A percentile compares a stretch with the other conserved stretches of the same genome.
phyloP scores from a whole-genome alignment of 768 basidiomycete genomes.

The Suillus ampliporus region DNA sequence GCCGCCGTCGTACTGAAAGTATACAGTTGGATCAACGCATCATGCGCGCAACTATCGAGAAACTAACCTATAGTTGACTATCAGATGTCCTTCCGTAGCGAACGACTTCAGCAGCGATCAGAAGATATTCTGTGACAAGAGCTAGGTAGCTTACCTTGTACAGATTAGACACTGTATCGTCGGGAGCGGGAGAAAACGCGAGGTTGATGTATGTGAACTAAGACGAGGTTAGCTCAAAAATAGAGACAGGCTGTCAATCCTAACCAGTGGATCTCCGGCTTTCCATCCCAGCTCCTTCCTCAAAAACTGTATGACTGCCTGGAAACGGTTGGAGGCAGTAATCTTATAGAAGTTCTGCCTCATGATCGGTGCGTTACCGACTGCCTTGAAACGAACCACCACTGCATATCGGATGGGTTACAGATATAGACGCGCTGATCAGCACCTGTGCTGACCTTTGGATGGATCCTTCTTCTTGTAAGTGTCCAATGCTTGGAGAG shows the following conservation, averaged over 20 bases:
- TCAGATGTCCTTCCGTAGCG: slow-evolving; percentile 85
- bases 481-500: slow-evolving; percentile 74
- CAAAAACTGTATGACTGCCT: slow-evolving; percentile 93
- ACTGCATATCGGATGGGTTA: slow-evolving; percentile 52
- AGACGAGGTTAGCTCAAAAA: slow-evolving; percentile 45
- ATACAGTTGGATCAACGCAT: not conserved
- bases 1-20: slow-evolving; percentile 61
- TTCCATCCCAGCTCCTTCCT: slow-evolving; percentile 90
- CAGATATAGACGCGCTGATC: not conserved
- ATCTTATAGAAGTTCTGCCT: slow-evolving; percentile 99
- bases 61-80: slow-evolving; percentile 87
- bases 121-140: not conserved
- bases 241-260: slow-evolving; percentile 45
- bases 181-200: slow-evolving; percentile 78
- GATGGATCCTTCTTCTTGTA: slow-evolving; percentile 87
- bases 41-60: too few relatives aligned
- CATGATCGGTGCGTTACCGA: slow-evolving; percentile 98
- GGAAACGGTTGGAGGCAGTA: slow-evolving; percentile 91
- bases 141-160: slow-evolving; percentile 54
- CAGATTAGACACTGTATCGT: slow-evolving; percentile 74
- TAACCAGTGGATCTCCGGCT: slow-evolving; percentile 80
- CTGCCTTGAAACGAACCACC: slow-evolving; percentile 95
- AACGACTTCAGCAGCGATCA: slow-evolving; percentile 61
- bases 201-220: slow-evolving; percentile 83
- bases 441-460: slow-evolving; percentile 57